A percentile compares a stretch with the other conserved stretches of the same genome.
These are phyloP conservation scores for Phaseolus lunatus DNA, from an alignment of 306 rosid genomes.

Conservation along the genomic window DNA sequence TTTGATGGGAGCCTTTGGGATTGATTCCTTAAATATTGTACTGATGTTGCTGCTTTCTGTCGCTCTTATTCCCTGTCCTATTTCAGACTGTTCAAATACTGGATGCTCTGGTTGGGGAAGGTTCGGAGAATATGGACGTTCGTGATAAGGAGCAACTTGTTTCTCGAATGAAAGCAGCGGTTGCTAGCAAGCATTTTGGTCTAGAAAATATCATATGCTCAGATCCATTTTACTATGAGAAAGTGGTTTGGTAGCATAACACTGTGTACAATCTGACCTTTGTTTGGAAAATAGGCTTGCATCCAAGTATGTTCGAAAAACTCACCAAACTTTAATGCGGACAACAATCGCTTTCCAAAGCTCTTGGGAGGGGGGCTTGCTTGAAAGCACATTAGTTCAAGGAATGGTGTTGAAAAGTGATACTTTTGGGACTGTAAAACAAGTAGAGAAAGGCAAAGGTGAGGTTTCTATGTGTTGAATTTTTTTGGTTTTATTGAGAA, in stretches of 20 bases:
- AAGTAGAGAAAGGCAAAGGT: slow-evolving; percentile 85
- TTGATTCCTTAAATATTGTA: not conserved
- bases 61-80: not conserved
- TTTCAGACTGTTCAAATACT: slow-evolving; percentile 71
- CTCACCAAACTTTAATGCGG: slow-evolving; percentile 91
- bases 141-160: slow-evolving; percentile 85
- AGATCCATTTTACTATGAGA: slow-evolving; percentile 32
- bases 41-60: not conserved
- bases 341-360: slow-evolving; percentile 91
- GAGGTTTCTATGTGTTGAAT: slow-evolving; percentile 31
- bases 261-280: slow-evolving; percentile 8
- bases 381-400: slow-evolving; percentile 72
- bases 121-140: slow-evolving; percentile 92
- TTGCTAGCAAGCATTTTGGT: slow-evolving; percentile 98
- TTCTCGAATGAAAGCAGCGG: slow-evolving; percentile 83
- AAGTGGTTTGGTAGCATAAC: not conserved
- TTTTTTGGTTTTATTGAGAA: slow-evolving; percentile 5
- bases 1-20: not conserved
- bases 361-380: slow-evolving; percentile 93
- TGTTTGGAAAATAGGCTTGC: slow-evolving; percentile 71
- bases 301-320: slow-evolving; percentile 94
- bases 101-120: slow-evolving; percentile 75
- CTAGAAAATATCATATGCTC: slow-evolving; percentile 86
- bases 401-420: slow-evolving; percentile 90
- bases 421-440: slow-evolving; percentile 85